phyloP scores from a whole-genome alignment of 2,329 filamentous ascomycete genomes.

The Aspergillus versicolor region DNA sequence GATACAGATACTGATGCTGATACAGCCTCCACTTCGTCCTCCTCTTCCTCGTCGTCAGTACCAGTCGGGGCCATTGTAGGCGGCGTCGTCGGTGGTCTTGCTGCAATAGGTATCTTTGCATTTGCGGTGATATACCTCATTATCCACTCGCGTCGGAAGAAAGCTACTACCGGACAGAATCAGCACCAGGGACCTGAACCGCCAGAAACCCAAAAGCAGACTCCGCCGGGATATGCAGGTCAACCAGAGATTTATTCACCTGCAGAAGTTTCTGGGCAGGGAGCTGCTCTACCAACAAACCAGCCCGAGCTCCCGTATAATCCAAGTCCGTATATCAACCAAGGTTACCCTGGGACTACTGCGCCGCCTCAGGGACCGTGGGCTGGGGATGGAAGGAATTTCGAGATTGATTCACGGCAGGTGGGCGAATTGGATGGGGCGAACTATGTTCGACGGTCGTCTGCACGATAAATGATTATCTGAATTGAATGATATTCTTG shows the following conservation, averaged over 20 bases:
- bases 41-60: not conserved
- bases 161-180: not conserved
- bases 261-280: too few relatives aligned
- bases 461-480: too few relatives aligned
- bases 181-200: not conserved
- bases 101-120: not conserved
- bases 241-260: not conserved
- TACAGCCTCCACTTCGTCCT: not conserved
- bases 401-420: not conserved
- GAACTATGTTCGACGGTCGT: not conserved
- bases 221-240: not conserved
- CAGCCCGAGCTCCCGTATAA: not conserved
- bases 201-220: not conserved
- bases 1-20: too few relatives aligned
- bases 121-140: not conserved
- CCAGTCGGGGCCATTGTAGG: not conserved
- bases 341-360: not conserved
- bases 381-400: not conserved
- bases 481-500: too few relatives aligned
- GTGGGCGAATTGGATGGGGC: not conserved
- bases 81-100: not conserved
- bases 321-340: not conserved
- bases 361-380: not conserved
- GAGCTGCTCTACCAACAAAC: too few relatives aligned
- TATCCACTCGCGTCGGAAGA: not conserved